Evolutionary conservation across 345 rosid genomes (phyloP).

Genomic region (Ricinus communis): DNA sequence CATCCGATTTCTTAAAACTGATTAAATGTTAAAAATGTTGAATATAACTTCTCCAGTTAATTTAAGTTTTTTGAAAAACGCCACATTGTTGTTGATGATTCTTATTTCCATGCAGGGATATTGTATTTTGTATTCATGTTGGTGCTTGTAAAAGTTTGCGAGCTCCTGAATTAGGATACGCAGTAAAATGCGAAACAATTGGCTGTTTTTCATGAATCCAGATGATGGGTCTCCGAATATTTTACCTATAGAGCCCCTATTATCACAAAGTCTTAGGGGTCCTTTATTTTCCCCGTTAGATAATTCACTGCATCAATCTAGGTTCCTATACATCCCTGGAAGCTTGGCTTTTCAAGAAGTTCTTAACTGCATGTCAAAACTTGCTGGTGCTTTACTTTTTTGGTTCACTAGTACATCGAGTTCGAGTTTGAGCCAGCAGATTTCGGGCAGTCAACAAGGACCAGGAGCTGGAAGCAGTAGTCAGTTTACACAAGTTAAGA

Average conservation of each 20-base stretch:
- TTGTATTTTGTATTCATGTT: no score
- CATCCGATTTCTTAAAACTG: no score
- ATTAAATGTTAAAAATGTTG: no score
- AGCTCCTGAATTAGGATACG: slow-evolving; percentile 18
- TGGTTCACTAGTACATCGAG: slow-evolving; percentile 49
- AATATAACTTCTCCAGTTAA: no score
- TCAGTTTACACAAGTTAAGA: slow-evolving; percentile 37
- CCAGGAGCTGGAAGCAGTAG: slow-evolving; percentile 33
- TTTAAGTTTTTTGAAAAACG: no score
- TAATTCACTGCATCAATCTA: slow-evolving; percentile 31
- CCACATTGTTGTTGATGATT: no score
- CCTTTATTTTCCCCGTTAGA: slow-evolving; percentile 44
- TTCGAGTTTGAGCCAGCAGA: slow-evolving; percentile 44
- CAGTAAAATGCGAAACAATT: slow-evolving; percentile 38
- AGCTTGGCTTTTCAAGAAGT: slow-evolving; percentile 55
- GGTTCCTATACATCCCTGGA: slow-evolving; percentile 44
- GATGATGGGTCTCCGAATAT: slow-evolving; percentile 43
- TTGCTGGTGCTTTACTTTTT: slow-evolving; percentile 54
- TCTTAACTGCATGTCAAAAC: slow-evolving; percentile 56
- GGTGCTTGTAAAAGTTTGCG: not conserved
- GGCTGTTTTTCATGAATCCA: slow-evolving; percentile 48
- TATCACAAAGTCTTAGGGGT: slow-evolving; percentile 39
- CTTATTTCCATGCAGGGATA: no score
- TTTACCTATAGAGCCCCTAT: slow-evolving; percentile 49
- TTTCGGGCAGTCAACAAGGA: slow-evolving; percentile 35